Evolutionary conservation across 2,329 filamentous ascomycete genomes (phyloP), one percentile per base, ranked within the genome.

Genomic region (Endothia cerciana): DNA sequence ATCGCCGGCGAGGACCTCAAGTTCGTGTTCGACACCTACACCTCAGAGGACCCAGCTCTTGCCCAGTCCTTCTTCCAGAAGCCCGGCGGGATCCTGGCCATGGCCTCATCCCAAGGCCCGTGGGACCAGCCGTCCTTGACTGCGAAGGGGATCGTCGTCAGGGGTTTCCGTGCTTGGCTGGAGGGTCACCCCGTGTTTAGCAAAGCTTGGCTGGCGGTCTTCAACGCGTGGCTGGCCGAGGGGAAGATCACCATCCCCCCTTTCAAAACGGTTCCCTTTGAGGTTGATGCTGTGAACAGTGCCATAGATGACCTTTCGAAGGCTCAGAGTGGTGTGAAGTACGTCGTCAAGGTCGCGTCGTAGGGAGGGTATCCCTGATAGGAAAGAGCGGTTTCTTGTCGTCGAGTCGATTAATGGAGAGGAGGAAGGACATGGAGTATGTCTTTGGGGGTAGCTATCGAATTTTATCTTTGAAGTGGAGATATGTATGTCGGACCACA

Each of bases 11-110:
- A 43, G 51, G 41, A 49, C n/a, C 22, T 49, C 17, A 58, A 47
- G 19, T 58, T 57, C 8, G 38, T 63, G 8, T 38, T 33, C 30
- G 40, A 28, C n/a, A 57, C 40, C 8, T 57, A 57, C 11, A 38
- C 28, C 49, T 25, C n/a, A 10, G 38, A 28, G 8, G 41, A 47
- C n/a, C 30, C 43, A 19, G n/a, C 13, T 17, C 30, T 47, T 43
- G n/a, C 41, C 56, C 59, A 40, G 25, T 60, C 65, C 58, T 63
- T 67, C 38, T 65, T 57, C 30, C 57, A 53, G 1, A 33, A n/a
- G 19, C 51, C 28, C 10, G 47, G n/a, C 7, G n/a, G 49, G 17
- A 17, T 57, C 30, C 49, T 60, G 25, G 22, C 4, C 22, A n/a
- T 58, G 25, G 40, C 43, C 11, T 40, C 22, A 2, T 22, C 58